These are phyloP conservation scores for Saccharomycopsis hybrid DNA, from an alignment of 1,139 yeast genomes.

Conservation along the genomic window DNA sequence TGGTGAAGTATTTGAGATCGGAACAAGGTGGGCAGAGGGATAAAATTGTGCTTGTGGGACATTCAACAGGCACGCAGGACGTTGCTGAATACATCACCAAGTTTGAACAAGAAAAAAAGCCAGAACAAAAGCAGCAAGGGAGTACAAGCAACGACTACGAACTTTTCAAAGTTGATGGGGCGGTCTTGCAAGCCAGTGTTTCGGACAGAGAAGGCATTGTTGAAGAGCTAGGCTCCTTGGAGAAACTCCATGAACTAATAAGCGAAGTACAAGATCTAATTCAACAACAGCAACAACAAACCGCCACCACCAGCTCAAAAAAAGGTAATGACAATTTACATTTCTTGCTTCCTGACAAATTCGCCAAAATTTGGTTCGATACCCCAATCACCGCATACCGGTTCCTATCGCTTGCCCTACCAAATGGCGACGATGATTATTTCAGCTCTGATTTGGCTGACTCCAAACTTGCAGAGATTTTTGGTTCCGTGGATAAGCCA, in stretches of 20 bases:
- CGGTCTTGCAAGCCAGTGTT: constrained; percentile 66
- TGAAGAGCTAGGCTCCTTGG: constrained; percentile 21
- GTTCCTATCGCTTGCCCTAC: constrained; percentile 52
- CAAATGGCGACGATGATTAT: constrained; percentile 76
- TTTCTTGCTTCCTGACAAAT: constrained; percentile 44
- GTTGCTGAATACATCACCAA: constrained; percentile 45
- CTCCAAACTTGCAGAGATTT: constrained; percentile 38
- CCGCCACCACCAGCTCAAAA: too few relatives aligned
- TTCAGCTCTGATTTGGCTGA: constrained; percentile 45
- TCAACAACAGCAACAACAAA: too few relatives aligned
- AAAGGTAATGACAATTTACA: constrained; percentile 29
- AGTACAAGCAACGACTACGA: too few relatives aligned
- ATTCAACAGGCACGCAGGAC: constrained; percentile 83
- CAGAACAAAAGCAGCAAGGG: constrained; percentile 23
- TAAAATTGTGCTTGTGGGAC: constrained; percentile 65
- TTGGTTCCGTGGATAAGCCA: constrained; percentile 49
- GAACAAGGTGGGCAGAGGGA: constrained; percentile 37
- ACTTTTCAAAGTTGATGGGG: constrained; percentile 64
- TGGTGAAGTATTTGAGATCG: constrained; percentile 48
- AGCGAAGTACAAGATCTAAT: constrained; percentile 36
- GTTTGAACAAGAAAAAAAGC: too few relatives aligned
- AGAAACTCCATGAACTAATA: constrained; percentile 25
- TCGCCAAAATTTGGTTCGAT: constrained; percentile 36
- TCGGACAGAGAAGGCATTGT: constrained; percentile 58
- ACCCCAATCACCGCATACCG: constrained; percentile 64